These are phyloP conservation scores for Solanum chacoense DNA, from an alignment of 305 asterid species.

Conservation along the genomic window DNA sequence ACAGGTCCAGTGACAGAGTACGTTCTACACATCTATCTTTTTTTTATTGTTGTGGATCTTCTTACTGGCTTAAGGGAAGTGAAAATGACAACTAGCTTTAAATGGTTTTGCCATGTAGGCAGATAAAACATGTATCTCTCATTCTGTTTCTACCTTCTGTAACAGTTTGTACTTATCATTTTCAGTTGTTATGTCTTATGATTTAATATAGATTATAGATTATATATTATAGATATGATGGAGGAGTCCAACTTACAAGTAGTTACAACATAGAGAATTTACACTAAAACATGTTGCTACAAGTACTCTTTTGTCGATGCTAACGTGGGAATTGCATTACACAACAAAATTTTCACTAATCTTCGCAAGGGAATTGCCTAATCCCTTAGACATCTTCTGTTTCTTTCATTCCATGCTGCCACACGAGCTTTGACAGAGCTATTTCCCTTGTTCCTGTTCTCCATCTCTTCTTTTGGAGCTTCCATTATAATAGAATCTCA, in stretches of 20 bases:
- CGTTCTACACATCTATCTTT: slow-evolving; percentile 19
- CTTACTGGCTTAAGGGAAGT: slow-evolving; percentile 3
- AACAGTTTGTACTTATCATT: not conserved
- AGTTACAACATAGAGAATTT: not conserved
- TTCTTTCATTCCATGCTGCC: not conserved
- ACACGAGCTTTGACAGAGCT: not conserved
- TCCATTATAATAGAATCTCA: not conserved
- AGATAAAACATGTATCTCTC: not conserved
- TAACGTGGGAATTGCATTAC: not conserved
- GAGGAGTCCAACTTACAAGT: not conserved
- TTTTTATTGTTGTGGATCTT: not conserved
- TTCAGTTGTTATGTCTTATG: not conserved
- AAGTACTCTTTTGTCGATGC: not conserved
- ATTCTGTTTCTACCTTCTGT: not conserved
- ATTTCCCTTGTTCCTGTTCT: not conserved
- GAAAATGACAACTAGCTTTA: not conserved
- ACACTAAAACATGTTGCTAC: not conserved
- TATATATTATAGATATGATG: not conserved
- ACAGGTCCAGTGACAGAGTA: slow-evolving; percentile 54
- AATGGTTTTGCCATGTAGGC: not conserved
- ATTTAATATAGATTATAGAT: not conserved
- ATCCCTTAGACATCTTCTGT: not conserved
- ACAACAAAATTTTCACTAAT: not conserved
- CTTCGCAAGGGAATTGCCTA: not conserved
- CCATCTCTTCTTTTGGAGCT: not conserved